Evolutionary conservation across 202 grass and related monocot species (phyloP).

Genomic region (Cymbopogon flexuosus): DNA sequence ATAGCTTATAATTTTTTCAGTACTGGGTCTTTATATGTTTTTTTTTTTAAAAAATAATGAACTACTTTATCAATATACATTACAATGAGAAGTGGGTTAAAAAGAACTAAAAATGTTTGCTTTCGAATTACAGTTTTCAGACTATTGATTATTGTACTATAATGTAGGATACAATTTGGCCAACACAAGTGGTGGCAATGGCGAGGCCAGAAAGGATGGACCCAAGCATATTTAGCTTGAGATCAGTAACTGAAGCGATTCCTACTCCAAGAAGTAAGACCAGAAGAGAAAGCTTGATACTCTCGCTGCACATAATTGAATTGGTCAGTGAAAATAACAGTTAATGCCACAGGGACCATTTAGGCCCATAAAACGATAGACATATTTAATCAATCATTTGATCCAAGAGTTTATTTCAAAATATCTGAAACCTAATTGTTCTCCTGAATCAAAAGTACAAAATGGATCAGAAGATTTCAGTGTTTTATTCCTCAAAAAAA

Average conservation of each 20-base stretch:
- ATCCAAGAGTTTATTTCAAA: constrained; percentile 12
- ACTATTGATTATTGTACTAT: constrained; percentile 18
- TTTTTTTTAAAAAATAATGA: neutral
- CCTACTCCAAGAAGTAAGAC: constrained; percentile 94
- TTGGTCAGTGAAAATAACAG: constrained; percentile 26
- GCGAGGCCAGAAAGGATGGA: constrained; percentile 85
- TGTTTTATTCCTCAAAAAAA: neutral
- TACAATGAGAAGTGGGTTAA: constrained; percentile 4
- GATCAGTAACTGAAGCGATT: constrained; percentile 94
- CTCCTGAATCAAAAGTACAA: constrained; percentile 17
- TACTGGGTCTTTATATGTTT: constrained; percentile 17
- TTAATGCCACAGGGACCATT: constrained; percentile 8
- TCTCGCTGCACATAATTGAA: constrained; percentile 60
- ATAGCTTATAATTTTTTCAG: neutral
- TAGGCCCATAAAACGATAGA: neutral
- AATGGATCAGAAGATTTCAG: neutral
- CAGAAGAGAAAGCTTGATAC: constrained; percentile 83
- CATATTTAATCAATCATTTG: neutral
- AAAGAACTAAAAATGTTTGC: neutral
- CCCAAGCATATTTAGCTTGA: constrained; percentile 88
- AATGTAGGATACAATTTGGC: constrained; percentile 94
- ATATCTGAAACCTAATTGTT: neutral
- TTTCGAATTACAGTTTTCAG: constrained; percentile 1
- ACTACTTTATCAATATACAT: constrained; percentile 16
- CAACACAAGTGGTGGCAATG: constrained; percentile 90